phyloP scores from a whole-genome alignment of 2,329 filamentous ascomycete genomes.

The Monosporascus sp. region DNA sequence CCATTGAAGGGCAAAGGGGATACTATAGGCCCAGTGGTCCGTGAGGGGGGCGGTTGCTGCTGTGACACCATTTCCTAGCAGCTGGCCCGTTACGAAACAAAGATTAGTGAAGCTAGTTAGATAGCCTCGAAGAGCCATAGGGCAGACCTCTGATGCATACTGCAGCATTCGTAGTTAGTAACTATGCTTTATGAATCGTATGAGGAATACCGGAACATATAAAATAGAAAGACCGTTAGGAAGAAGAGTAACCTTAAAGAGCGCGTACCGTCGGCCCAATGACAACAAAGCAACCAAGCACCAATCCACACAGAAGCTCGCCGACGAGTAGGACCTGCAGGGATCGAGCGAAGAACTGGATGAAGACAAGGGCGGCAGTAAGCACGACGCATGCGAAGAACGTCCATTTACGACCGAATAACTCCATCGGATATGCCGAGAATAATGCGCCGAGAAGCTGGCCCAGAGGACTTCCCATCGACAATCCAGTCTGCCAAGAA shows the following conservation, averaged over 20 bases:
- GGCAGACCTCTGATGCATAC: slow-evolving; percentile 58
- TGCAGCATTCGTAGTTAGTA: too few species aligned
- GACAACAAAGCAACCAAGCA: slow-evolving; percentile 57
- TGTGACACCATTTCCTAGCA: slow-evolving; percentile 46
- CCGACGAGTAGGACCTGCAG: slow-evolving; percentile 52
- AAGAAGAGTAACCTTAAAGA: too few species aligned
- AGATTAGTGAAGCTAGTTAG: slow-evolving; percentile 57
- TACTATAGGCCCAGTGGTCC: slow-evolving; percentile 44
- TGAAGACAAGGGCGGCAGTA: slow-evolving; percentile 51
- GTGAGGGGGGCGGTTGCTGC: slow-evolving; percentile 34
- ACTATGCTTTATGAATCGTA: too few species aligned
- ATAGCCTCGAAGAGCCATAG: slow-evolving; percentile 50
- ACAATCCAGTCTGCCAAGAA: slow-evolving; percentile 42
- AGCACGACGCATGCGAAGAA: slow-evolving; percentile 39
- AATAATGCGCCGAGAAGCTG: slow-evolving; percentile 51
- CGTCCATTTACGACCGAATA: slow-evolving; percentile 39
- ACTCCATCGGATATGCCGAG: slow-evolving; percentile 42
- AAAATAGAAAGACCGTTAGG: too few species aligned
- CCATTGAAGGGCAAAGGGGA: slow-evolving; percentile 47
- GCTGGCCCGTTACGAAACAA: slow-evolving; percentile 58
- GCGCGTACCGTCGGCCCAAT: slow-evolving; percentile 41
- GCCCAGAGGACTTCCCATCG: slow-evolving; percentile 51
- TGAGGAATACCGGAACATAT: too few species aligned
- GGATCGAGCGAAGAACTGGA: slow-evolving; percentile 57
- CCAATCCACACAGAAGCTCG: slow-evolving; percentile 55